Evolutionary conservation across 345 rosid genomes (phyloP).

Genomic region (Camelina hispida): DNA sequence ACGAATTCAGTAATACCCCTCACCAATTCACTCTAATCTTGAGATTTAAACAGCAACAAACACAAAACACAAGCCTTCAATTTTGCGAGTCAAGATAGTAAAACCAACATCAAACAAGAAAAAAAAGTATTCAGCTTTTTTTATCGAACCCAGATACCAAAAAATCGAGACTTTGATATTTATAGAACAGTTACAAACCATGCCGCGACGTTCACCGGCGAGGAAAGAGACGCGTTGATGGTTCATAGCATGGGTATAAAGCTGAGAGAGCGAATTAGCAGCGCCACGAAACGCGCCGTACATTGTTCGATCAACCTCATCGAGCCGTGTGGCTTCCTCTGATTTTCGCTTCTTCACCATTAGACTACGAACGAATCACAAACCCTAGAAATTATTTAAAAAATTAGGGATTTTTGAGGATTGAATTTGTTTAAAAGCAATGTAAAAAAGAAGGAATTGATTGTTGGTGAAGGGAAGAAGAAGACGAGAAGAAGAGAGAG

Average conservation of each 20-base stretch:
- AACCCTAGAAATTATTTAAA: conserved; percentile 21
- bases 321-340: conserved; percentile 65
- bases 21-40: neutral
- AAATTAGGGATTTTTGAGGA: conserved; percentile 25
- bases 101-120: conserved; percentile 10
- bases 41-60: neutral
- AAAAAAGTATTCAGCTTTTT: conserved; percentile 4
- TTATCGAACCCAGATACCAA: conserved; percentile 6
- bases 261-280: conserved; percentile 95
- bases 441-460: neutral
- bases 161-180: neutral
- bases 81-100: neutral
- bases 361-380: neutral
- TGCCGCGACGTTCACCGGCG: conserved; percentile 77
- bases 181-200: conserved; percentile 44
- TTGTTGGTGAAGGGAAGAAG: conserved; percentile 31
- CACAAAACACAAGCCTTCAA: neutral
- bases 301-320: conserved; percentile 94
- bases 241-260: conserved; percentile 79
- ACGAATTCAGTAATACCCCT: neutral
- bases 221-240: conserved; percentile 80
- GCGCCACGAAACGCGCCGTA: conserved; percentile 87
- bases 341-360: conserved; percentile 97
- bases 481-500: neutral
- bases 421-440: neutral